Evolutionary conservation across 192 early-diverging fungal genomes (phyloP).

Genomic region (Coemansia sp.): DNA sequence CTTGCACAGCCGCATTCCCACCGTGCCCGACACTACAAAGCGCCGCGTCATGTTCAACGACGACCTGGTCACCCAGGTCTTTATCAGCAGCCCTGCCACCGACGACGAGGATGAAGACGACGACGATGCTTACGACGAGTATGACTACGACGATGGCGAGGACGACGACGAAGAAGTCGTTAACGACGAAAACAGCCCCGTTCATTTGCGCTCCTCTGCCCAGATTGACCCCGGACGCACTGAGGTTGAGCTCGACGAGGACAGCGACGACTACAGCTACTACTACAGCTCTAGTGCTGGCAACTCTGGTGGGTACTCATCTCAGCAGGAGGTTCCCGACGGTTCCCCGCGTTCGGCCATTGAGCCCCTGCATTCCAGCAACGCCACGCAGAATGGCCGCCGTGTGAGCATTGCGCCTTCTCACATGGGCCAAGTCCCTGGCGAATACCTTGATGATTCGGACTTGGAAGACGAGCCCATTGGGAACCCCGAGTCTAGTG

Average conservation of each 20-base stretch:
- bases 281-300: constrained; percentile 41
- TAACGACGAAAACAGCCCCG: neutral
- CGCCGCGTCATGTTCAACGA: constrained; percentile 39
- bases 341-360: neutral
- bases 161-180: constrained; percentile 13
- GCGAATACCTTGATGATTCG: constrained; percentile 27
- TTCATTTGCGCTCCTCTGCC: neutral
- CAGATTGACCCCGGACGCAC: constrained; percentile 1
- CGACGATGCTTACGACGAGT: constrained; percentile 31
- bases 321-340: constrained; percentile 4
- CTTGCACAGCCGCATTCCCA: constrained; percentile 16
- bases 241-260: constrained; percentile 25
- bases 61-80: constrained; percentile 41
- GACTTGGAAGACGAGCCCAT: constrained; percentile 15
- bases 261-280: constrained; percentile 39
- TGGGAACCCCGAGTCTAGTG: neutral
- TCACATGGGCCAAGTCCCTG: constrained; percentile 33
- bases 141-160: constrained; percentile 25
- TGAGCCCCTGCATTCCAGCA: constrained; percentile 4
- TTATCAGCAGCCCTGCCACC: constrained; percentile 29
- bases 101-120: constrained; percentile 44
- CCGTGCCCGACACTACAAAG: constrained; percentile 19
- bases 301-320: constrained; percentile 12
- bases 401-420: constrained; percentile 40
- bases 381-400: constrained; percentile 11